Evolutionary conservation across 441 rosid species (phyloP), one percentile per base, ranked within the genome.

Genomic region (Theobroma grandiflorum): DNA sequence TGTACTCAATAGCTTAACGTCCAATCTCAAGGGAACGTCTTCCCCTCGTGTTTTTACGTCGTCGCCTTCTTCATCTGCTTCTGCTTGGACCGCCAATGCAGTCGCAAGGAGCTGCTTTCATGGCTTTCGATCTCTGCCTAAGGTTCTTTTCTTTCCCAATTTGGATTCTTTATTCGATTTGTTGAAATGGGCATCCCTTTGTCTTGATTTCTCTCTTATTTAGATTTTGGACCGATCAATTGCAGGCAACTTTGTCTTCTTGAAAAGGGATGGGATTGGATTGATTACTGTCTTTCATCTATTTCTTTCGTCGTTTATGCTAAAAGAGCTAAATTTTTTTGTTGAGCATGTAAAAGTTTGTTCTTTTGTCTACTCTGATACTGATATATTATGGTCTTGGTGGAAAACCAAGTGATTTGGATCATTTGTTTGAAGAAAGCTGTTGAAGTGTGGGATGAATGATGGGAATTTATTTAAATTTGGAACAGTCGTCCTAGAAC

Each of bases 81-180:
- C 89, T 35, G 26, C 82, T 59, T 70, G 82, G 8, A 82, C 86
- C 76, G 78, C 89, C 65, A 74, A 77, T 49, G n/a, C 85, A 14
- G 66, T 78, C 66, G 77, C 84, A 42, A 76, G 88, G 84, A 79
- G 81, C 70, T 88, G 86, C 79, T 22, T 78, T 49, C 71, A 75
- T 79, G 85, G 89, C 80, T 84, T 84, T 57, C 64, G 88, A 87
- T 85, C 90, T 72, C 87, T 87, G 22, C 84, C 85, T 69, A 88
- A 86, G 87, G 95, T 90, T 82, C 70, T 67, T 70, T 74, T 68
- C 35, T 53, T 10, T 73, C 8, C 10, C 43, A 18, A 35, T 57
- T 57, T 69, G 63, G 42, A 43, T 59, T 58, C 43, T 49, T 38
- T 49, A 16, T 49, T 57, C 61, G 18, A 14, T 52, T 22, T 38